These are phyloP conservation scores for Ophiostoma pallidulum DNA, from an alignment of 2,329 filamentous ascomycete species.

Conservation along the genomic window DNA sequence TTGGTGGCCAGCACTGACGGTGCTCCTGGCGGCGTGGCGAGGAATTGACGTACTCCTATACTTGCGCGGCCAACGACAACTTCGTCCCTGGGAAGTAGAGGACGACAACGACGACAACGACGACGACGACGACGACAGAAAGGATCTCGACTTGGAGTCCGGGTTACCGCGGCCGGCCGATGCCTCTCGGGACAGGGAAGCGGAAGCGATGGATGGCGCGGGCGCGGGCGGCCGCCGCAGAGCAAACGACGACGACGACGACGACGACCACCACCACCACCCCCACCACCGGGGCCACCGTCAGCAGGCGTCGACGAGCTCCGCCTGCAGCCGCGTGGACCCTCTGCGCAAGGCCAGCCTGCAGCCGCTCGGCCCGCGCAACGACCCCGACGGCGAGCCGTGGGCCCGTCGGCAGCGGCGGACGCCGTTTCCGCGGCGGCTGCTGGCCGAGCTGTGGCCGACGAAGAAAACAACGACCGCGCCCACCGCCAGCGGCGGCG, in stretches of 20 bases:
- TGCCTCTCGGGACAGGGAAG: slow-evolving; percentile 8
- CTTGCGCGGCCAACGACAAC: slow-evolving; percentile 23
- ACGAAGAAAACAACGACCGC: slow-evolving; percentile 11
- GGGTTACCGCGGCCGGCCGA: too few species aligned
- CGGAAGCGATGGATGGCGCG: background rate
- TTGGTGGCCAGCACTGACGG: slow-evolving; percentile 28
- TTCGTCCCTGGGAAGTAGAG: slow-evolving; percentile 31
- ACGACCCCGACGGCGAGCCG: slow-evolving; percentile 24
- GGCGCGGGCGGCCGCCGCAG: background rate
- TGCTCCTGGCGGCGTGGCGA: slow-evolving; percentile 26
- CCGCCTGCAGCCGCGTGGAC: slow-evolving; percentile 15
- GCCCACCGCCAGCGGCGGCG: too few species aligned
- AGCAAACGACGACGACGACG: background rate
- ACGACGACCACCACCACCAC: background rate
- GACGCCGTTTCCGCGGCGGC: slow-evolving; percentile 20
- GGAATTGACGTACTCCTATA: slow-evolving; percentile 30
- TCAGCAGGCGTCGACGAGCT: slow-evolving; percentile 2
- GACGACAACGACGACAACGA: slow-evolving; percentile 12
- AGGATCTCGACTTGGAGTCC: too few species aligned
- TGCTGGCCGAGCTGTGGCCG: slow-evolving; percentile 20
- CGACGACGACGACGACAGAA: too few species aligned
- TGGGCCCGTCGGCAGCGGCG: slow-evolving; percentile 23
- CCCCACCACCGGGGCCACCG: slow-evolving; percentile 8
- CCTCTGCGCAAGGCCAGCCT: slow-evolving; percentile 22
- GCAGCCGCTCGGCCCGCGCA: slow-evolving; percentile 27